phyloP scores from a whole-genome alignment of 1,139 yeast genomes.

The Candida glucosophila region DNA sequence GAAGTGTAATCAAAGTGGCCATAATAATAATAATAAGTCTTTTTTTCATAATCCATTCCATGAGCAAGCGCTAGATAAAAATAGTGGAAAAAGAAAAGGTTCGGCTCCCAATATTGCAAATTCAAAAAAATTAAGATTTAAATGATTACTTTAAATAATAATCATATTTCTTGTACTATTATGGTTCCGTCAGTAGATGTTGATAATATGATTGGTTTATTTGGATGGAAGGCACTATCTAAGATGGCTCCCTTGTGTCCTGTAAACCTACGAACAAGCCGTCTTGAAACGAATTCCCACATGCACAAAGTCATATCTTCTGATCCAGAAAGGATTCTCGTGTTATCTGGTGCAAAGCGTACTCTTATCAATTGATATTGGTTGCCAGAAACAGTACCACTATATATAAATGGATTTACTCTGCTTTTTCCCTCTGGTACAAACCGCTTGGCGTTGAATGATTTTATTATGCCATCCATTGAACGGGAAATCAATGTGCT shows the following conservation, averaged over 20 bases:
- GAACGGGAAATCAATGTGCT: slow-evolving; percentile 47
- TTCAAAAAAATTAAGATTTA: no score
- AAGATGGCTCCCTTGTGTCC: slow-evolving; percentile 61
- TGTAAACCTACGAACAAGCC: slow-evolving; percentile 35
- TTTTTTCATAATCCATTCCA: no score
- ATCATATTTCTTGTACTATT: slow-evolving; percentile 29
- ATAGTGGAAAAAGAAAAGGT: no score
- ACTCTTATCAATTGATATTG: slow-evolving; percentile 48
- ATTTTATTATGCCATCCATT: slow-evolving; percentile 47
- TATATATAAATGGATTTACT: slow-evolving; percentile 36
- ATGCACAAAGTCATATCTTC: slow-evolving; percentile 49
- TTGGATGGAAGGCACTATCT: slow-evolving; percentile 45
- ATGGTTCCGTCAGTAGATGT: slow-evolving; percentile 44
- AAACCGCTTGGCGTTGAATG: slow-evolving; percentile 46
- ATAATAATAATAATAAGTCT: slow-evolving; percentile 15
- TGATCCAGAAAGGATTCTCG: slow-evolving; percentile 48
- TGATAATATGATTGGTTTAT: slow-evolving; percentile 29
- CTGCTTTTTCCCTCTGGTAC: slow-evolving; percentile 29
- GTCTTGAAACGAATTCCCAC: slow-evolving; percentile 54
- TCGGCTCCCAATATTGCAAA: no score
- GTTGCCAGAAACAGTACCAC: slow-evolving; percentile 51
- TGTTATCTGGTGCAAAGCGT: slow-evolving; percentile 29
- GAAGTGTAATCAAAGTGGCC: slow-evolving; percentile 19
- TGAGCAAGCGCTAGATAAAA: no score
- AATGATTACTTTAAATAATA: no score